Percentiles rank a stretch among this genome's conserved stretches.
Conservation (phyloP, 257 asterid genomes). For the Pogostemon cablin region DNA sequence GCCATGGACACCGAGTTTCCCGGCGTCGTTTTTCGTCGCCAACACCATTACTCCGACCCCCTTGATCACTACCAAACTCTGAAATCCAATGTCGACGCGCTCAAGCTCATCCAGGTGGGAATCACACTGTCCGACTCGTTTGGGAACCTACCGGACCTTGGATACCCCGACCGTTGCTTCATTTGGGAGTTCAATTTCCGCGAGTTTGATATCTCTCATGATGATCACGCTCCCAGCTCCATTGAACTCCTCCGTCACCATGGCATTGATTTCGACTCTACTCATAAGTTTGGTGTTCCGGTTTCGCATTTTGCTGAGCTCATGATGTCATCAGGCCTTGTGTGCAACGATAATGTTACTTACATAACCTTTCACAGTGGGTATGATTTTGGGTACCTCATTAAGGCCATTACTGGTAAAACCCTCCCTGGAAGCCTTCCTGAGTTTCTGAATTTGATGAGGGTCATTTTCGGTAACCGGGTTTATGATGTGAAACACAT, state of each 20-base stretch:
- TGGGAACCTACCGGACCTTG: conserved; percentile 51
- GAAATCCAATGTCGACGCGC: conserved; percentile 47
- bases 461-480: conserved; percentile 43
- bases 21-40: conserved; percentile 49
- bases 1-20: conserved; percentile 91
- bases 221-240: conserved; percentile 51
- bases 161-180: conserved; percentile 33
- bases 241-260: conserved; percentile 52
- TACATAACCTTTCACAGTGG: conserved; percentile 67
- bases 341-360: conserved; percentile 50
- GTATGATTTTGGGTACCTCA: conserved; percentile 62
- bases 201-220: conserved; percentile 47
- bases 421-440: conserved; percentile 45
- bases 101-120: conserved; percentile 55
- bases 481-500: conserved; percentile 64
- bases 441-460: conserved; percentile 48
- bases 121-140: conserved; percentile 44
- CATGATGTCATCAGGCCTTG: conserved; percentile 63
- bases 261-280: conserved; percentile 46
- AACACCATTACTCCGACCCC: conserved; percentile 33
- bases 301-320: conserved; percentile 45
- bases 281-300: conserved; percentile 35
- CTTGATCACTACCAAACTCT: conserved; percentile 43
- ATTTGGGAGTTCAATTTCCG: conserved; percentile 64
- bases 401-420: conserved; percentile 59